Conservation (phyloP, 2,329 filamentous ascomycete genomes). For the Pseudocercospora fijiensis region DNA sequence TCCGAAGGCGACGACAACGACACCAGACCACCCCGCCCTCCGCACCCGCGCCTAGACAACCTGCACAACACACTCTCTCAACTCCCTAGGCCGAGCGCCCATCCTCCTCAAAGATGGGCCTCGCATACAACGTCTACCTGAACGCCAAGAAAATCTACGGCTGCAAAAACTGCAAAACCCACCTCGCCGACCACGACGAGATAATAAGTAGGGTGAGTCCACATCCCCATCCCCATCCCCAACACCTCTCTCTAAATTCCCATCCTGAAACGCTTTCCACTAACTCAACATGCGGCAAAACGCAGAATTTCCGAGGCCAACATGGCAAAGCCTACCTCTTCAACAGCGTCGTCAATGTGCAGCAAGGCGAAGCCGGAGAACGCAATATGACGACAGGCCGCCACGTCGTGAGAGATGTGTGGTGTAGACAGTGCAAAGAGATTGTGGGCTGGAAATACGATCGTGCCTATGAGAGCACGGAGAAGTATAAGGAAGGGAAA, state of each 20-base stretch:
- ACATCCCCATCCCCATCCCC: not conserved
- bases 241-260: constrained; percentile 5
- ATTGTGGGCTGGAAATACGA: constrained; percentile 99
- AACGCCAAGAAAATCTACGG: constrained; percentile 75
- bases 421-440: constrained; percentile 85
- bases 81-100: constrained; percentile 20
- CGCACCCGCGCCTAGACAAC: not conserved
- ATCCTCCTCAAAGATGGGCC: constrained; percentile 33
- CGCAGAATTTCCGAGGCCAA: constrained; percentile 93
- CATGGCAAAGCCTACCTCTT: constrained; percentile 98
- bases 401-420: constrained; percentile 91
- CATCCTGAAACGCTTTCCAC: constrained; percentile 11
- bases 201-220: constrained; percentile 82
- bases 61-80: not conserved
- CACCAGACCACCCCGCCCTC: not conserved
- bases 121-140: constrained; percentile 56
- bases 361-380: constrained; percentile 78
- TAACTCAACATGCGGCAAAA: constrained; percentile 5
- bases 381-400: constrained; percentile 97
- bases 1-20: not conserved
- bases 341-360: constrained; percentile 88
- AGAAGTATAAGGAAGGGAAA: constrained; percentile 99
- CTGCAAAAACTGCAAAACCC: constrained; percentile 91
- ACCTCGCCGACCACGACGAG: constrained; percentile 91
- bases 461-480: constrained; percentile 84